Evolutionary conservation across 176 grass and related monocot genomes (phyloP).

Genomic region (Cocos nucifera): DNA sequence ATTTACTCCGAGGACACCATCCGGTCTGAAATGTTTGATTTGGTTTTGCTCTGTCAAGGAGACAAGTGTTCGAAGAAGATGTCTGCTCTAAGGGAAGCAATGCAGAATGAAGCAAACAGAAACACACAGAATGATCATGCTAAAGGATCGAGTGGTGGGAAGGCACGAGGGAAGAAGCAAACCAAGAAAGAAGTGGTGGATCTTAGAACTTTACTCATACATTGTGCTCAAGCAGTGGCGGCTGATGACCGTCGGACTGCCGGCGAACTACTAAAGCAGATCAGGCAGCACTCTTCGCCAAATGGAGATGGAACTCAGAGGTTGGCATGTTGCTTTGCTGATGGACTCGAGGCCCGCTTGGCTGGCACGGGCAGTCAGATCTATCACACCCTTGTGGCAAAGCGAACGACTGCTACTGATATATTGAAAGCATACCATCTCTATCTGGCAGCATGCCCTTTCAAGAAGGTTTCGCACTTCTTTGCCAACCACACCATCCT

Average conservation of each 20-base stretch:
- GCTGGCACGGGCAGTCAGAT: constrained; percentile 88
- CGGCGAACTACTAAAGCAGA: constrained; percentile 74
- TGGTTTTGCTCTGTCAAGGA: constrained; percentile 50
- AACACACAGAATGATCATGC: constrained; percentile 32
- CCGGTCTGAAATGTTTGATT: constrained; percentile 78
- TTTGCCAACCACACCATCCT: constrained; percentile 95
- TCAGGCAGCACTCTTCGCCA: constrained; percentile 70
- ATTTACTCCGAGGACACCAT: constrained; percentile 60
- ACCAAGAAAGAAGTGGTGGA: constrained; percentile 88
- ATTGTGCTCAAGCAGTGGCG: constrained; percentile 90
- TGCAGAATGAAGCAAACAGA: constrained; percentile 63
- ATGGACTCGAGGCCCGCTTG: constrained; percentile 85
- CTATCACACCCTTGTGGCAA: constrained; percentile 71
- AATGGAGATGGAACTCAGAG: constrained; percentile 73
- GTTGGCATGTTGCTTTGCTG: constrained; percentile 81
- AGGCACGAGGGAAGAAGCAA: constrained; percentile 59
- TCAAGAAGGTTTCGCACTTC: constrained; percentile 90
- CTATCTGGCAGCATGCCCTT: constrained; percentile 86
- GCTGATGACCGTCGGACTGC: constrained; percentile 79
- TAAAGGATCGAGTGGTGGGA: constrained; percentile 34
- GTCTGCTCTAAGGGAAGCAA: constrained; percentile 50
- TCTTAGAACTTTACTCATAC: constrained; percentile 79
- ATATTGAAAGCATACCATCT: constrained; percentile 97
- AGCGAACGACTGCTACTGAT: constrained; percentile 75
- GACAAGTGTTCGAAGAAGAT: constrained; percentile 39